Base-by-base conservation (phyloP, 2,329 filamentous ascomycete genomes). In the Sporothrix pseudoabietina region DNA sequence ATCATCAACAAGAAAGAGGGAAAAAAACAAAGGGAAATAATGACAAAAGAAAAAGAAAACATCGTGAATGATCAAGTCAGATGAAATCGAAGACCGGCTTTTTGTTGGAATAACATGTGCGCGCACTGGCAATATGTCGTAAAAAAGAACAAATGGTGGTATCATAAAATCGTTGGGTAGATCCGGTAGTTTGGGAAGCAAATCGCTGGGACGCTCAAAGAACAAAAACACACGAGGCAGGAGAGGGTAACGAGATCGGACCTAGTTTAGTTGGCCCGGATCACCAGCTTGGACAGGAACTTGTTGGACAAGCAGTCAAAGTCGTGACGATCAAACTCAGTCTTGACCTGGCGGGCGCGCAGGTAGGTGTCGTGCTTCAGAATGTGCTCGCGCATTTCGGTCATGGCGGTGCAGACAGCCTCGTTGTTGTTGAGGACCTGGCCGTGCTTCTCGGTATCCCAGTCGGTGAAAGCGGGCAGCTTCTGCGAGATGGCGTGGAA, bases 401-500 rank as follows among this genome's bases (percentile, higher is more conserved):
- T 97, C 93, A 98, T 93, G 72, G 94, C 94, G 80, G 97, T 94
- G 83, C 95, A 98, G 69, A 98, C 94, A 77, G 94, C 94, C 32
- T 88, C 86, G 83, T 98, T 97, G 82, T 95, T 97, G 84, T 94
- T 92, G 75, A 98, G 89, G 70, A 97, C 85, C 78, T 97, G 92
- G 77, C 96, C 93, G 81, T 98, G 95, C 83, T 96, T 94, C 80
- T 89, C 86, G 14, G 93, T 96, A 80, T 98, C 94, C 95, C 95
- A 98, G 80, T 98, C 95, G 77, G 91, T 91, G 80, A 98, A 94
- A 26, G 93, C 88, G 4, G 95, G 95, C 59, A 98, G 88, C 85
- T 98, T 98, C 84, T 97, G 95, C 1, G 94, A 98, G 80, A 98
- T 98, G 82, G 95, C 95, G 78, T 97, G 94, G 90, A 98, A 98